Evolutionary conservation across 1,284 basidiomycete species (phyloP), one percentile per base, ranked within the genome.

Genomic region (Stereum hirsutum): DNA sequence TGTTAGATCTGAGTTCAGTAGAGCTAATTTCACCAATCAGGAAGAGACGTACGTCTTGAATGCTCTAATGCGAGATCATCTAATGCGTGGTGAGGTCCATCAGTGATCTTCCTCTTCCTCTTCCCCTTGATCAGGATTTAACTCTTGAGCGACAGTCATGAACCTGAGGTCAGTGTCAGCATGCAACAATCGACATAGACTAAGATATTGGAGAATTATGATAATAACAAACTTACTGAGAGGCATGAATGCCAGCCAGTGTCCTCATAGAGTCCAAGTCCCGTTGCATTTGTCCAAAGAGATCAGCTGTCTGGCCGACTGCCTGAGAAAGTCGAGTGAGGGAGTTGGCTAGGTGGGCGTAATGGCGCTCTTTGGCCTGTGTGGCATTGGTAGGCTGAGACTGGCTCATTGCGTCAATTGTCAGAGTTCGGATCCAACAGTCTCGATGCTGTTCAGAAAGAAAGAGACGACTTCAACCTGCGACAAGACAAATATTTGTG

Each of bases 241-340:
- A 80, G 17, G 80, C 80, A 58, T 87, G 81, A 39, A 78, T 65
- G 1, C 79, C 81, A 15, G 81, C 75, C 51, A 87, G 76, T 10
- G 74, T 73, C 40, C 75, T 66, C 80, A 86, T 84, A 10, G 82
- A 75, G 49, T 83, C 72, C 41, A 86, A 59, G 61, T 85, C 82
- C 39, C 71, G 66, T 54, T 82, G 78, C 42, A 85, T 66, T 45
- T 76, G 74, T 56, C 82, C 82, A 57, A 79, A 82, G 11, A 87
- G 64, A 53, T 82, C 79, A 12, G 80, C 76, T 0, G 83, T 85
- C 50, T 75, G 76, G 23, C 70, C 65, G 26, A 85, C 67, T 0
- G 75, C 72, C 19, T 75, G 64, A 38, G 78, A 74, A 58, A 85
- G 75, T 38, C 78, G 64, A 19, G 69, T 71, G 8, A 87, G 57